Base-by-base conservation (phyloP, 257 asterid genomes). In the Solanum medicagineum region DNA sequence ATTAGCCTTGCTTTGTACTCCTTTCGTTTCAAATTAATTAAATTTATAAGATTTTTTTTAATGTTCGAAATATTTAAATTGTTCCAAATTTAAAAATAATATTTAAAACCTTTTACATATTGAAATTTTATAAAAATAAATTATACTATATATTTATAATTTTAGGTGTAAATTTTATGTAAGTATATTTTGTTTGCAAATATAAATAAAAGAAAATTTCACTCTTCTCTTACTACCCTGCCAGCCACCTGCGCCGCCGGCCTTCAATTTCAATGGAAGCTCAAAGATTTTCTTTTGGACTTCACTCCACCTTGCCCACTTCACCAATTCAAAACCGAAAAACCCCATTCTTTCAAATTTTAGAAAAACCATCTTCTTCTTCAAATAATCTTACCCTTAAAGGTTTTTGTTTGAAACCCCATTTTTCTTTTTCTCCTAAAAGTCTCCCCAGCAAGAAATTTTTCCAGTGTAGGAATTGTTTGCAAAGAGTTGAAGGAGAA, bases 241-340 rank as follows among this genome's bases (percentile, higher is more conserved):
- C 1, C 44, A 17, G 49, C 16, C 81, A 20, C 13, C 57, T 15
- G 42, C 42, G 59, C 0, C 77, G 7, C 17, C 17, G 8, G 4
- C 16, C 22, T 17, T 6, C 22, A 5, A 1, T 13, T 60, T 57
- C 24, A 85, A 94, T 93, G 95, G 94, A 87, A 55, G 85, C 91
- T 86, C 95, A 88, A 59, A 89, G 47, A 44, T 60, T 62, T 4
- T 13, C 81, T 62, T 74, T 84, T 51, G 85, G 90, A 11, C 80
- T 53, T 54, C 81, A 83, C 77, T 60, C 81, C 49, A 81, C 54
- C 51, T 87, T 91, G 49, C 36, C 87, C 22, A 8, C 86, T 69
- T 80, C 87, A 66, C 83, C 83, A 22, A 42, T 82, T 75, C 91
- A 85, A 85, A 84, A 75, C 86, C 83, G 65, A 13, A 86, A 87